Conservation (phyloP, 192 early-diverging fungal genomes). For the Gigaspora rosea region DNA sequence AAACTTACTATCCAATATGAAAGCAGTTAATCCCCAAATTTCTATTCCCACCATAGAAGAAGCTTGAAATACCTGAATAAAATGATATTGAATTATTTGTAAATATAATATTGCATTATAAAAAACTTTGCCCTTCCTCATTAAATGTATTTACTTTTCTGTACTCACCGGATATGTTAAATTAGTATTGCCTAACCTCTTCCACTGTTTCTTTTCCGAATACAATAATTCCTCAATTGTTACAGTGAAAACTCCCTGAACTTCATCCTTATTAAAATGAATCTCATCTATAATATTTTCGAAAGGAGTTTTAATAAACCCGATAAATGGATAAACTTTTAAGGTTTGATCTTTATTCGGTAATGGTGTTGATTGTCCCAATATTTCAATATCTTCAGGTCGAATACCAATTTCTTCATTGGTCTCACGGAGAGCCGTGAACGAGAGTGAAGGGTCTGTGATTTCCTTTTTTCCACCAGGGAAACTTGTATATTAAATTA, state of each 20-base stretch:
- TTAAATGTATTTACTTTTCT: not conserved
- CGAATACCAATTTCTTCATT: constrained; percentile 72
- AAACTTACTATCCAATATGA: constrained; percentile 64
- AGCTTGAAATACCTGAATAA: constrained; percentile 10
- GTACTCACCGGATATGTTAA: constrained; percentile 56
- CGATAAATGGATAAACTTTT: constrained; percentile 65
- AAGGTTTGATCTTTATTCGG: constrained; percentile 62
- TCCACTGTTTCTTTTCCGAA: constrained; percentile 39
- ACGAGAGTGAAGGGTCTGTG: constrained; percentile 53
- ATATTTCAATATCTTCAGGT: constrained; percentile 47
- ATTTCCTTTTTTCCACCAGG: constrained; percentile 75
- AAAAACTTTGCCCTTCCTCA: not conserved
- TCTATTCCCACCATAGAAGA: constrained; percentile 23
- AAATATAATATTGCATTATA: not conserved
- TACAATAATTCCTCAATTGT: constrained; percentile 66
- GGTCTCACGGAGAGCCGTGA: constrained; percentile 80
- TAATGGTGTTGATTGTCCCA: constrained; percentile 62
- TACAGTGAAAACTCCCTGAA: constrained; percentile 67
- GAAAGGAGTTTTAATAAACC: constrained; percentile 49
- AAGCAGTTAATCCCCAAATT: constrained; percentile 84
- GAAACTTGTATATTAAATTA: constrained; percentile 50
- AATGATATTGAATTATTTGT: not conserved
- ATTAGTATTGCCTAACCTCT: constrained; percentile 55
- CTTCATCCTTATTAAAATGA: constrained; percentile 66
- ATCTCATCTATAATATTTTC: constrained; percentile 41